Percentiles rank a stretch among this genome's conserved stretches.
Conservation (phyloP, 2,329 filamentous ascomycete genomes). For the Juglanconis sp. region DNA sequence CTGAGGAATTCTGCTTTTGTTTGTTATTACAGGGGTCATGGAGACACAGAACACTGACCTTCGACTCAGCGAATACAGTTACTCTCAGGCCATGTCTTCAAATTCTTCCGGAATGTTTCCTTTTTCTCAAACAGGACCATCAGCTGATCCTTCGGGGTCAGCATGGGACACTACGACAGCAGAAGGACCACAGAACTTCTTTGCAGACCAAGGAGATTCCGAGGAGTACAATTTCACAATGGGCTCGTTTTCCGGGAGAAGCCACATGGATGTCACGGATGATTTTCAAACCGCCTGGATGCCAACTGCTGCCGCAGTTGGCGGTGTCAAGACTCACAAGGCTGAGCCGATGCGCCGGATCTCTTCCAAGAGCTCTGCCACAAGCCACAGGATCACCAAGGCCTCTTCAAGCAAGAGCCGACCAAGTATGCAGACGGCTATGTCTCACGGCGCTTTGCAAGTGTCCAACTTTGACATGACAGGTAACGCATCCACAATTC, state of each 20-base stretch:
- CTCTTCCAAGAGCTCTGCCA: slow-evolving; percentile 41
- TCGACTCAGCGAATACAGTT: slow-evolving; percentile 54
- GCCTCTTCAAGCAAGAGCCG: slow-evolving; percentile 39
- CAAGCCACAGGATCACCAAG: slow-evolving; percentile 43
- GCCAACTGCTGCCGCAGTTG: slow-evolving; percentile 32
- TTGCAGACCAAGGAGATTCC: slow-evolving; percentile 49
- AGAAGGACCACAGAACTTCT: slow-evolving; percentile 61
- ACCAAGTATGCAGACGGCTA: slow-evolving; percentile 43
- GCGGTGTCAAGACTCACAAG: slow-evolving; percentile 34
- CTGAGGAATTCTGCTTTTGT: slow-evolving; percentile 32
- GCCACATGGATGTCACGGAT: slow-evolving; percentile 45
- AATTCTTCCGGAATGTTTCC: slow-evolving; percentile 52
- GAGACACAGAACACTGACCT: slow-evolving; percentile 56
- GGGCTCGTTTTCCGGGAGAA: slow-evolving; percentile 52
- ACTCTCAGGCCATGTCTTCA: slow-evolving; percentile 49
- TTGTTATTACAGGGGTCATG: slow-evolving; percentile 33
- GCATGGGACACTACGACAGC: slow-evolving; percentile 51
- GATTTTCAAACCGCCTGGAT: slow-evolving; percentile 47
- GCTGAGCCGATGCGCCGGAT: slow-evolving; percentile 44
- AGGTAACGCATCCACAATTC: slow-evolving; percentile 45
- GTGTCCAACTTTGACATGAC: slow-evolving; percentile 51
- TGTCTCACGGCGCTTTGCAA: slow-evolving; percentile 47
- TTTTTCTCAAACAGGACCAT: slow-evolving; percentile 59
- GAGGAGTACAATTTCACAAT: slow-evolving; percentile 53
- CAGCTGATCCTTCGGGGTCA: slow-evolving; percentile 49